Evolutionary conservation across 2,329 filamentous ascomycete species (phyloP), one percentile per base, ranked within the genome.

Genomic region (Diaporthe australafricana): DNA sequence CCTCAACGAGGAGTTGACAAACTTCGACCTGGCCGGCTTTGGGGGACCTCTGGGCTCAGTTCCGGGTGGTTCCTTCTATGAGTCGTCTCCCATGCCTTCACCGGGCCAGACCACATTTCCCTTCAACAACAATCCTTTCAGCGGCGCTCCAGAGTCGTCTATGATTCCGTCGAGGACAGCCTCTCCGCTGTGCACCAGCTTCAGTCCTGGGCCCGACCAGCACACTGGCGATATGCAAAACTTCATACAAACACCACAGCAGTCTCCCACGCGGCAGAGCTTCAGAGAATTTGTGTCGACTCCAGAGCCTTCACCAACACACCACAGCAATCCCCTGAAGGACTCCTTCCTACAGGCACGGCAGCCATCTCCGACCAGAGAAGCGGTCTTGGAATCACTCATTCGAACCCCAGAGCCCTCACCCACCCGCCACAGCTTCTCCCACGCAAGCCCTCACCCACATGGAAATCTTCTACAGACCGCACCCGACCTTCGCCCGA

Each of bases 1-100:
- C 52, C 72, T 73, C 56, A 73, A 73, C 70, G 72, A 73, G 52
- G 72, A 73, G 35, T 71, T 73, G 32, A 70, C 69, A 47, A 71
- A 73, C 65, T 73, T 73, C 72, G 72, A 73, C 70, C 42, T 73
- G 50, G 50, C 65, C 27, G 57, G 60, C 65, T 73, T 73, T 14
- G 72, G 72, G n/a, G 72, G 69, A 5, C 72, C 69, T 20, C 69
- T 73, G 12, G 52, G 60, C 30, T 63, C 60, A n/a, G 60, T 63
- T 1, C 67, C 71, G 2, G 71, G 70, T 1, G 72, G 70, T 1
- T 53, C 55, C 50, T 67, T 73, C 40, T 73, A 69, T 32, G 72
- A 73, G 35, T 68, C 60, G 42, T 72, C 72, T 16, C 72, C 72
- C 6, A 69, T 73, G 72, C 72, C 72, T 17, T 73, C 72, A 8